Percentiles rank a stretch among this genome's conserved stretches.
phyloP scores from a whole-genome alignment of 495 filamentous ascomycete species.

The Lophium mytilinum region DNA sequence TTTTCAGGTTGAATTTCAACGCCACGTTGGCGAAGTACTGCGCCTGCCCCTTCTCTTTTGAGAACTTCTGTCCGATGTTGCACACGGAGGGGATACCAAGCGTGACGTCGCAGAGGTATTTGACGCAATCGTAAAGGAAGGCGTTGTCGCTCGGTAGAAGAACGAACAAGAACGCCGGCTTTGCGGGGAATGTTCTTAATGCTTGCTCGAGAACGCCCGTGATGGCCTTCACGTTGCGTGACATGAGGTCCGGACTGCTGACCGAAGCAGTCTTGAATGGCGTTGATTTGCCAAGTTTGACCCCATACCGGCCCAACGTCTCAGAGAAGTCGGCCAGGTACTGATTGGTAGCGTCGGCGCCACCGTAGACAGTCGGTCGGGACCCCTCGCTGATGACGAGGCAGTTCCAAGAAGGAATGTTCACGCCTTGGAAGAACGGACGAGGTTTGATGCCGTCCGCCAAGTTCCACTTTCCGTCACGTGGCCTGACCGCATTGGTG shows the following conservation, averaged over 20 bases:
- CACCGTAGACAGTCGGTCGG: constrained; percentile 3
- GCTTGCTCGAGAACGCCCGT: neutral
- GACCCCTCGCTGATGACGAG: constrained; percentile 16
- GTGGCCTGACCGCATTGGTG: constrained; percentile 12
- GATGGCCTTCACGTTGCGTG: neutral
- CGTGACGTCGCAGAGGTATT: constrained; percentile 55
- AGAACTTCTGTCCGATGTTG: constrained; percentile 46
- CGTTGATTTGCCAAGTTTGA: constrained; percentile 11
- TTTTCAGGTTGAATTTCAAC: constrained; percentile 80
- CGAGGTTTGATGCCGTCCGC: constrained; percentile 20
- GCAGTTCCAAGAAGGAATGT: constrained; percentile 14
- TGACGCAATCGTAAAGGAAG: constrained; percentile 57
- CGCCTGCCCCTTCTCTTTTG: constrained; percentile 27
- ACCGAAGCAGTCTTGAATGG: neutral
- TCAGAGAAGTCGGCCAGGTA: constrained; percentile 7
- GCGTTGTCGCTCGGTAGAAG: constrained; percentile 48
- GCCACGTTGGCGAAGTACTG: constrained; percentile 68
- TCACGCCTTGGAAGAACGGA: constrained; percentile 9
- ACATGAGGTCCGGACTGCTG: neutral
- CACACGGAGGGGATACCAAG: constrained; percentile 60
- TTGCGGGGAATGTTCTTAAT: constrained; percentile 2
- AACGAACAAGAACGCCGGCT: constrained; percentile 50
- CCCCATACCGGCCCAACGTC: constrained; percentile 9
- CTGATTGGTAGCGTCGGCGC: neutral
- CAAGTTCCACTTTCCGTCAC: constrained; percentile 52